Evolutionary conservation across 225 moss, liverwort and hornwort genomes (phyloP), one percentile per base, ranked within the genome.

Genomic region (Polytrichum commune): DNA sequence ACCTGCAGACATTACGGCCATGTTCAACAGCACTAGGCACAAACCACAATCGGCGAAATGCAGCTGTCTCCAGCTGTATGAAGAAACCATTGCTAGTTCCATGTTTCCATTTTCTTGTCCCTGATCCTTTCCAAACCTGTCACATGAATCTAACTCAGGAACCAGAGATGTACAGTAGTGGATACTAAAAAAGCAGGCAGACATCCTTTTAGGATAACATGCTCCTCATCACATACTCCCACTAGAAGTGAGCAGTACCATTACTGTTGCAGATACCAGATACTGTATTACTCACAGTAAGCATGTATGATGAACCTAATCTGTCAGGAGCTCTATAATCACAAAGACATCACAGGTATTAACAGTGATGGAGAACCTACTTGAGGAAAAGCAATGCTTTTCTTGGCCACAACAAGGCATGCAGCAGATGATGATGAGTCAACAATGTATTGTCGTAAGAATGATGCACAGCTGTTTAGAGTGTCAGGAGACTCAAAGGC

Each of bases 401-500:
- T 92, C 80, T 93, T 96, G 29, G 92, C 65, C 62, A 93, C 93
- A 73, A 92, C 74, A 58, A 96, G 89, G 79, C 93, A 92, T 35
- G 92, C 96, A 71, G 90, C 92, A 77, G 61, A 89, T 58, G 96
- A 90, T 81, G 89, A 90, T n/a, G 86, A 85, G 77, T 96, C 93
- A 62, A 86, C 84, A 56, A 82, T 86, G 75, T 96, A 96, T 72
- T 91, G 92, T 65, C 90, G 89, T 77, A 96, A 88, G 64, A 93
- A 93, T 75, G 82, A 76, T 13, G 84, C 86, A 73, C 91, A 93
- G 66, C 86, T 89, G 76, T 83, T 83, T 46, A 89, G 80, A 32
- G 96, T 96, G 79, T 93, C 96, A 16, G 96, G 96, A 73, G 96
- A 93, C 73, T 96, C 93, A 77, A 96, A 96, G 60, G 92, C 96